Percentiles rank a stretch among this genome's conserved stretches.
Evolutionary conservation across 768 basidiomycete genomes (phyloP).

Genomic region (Pleurotus sapidus): DNA sequence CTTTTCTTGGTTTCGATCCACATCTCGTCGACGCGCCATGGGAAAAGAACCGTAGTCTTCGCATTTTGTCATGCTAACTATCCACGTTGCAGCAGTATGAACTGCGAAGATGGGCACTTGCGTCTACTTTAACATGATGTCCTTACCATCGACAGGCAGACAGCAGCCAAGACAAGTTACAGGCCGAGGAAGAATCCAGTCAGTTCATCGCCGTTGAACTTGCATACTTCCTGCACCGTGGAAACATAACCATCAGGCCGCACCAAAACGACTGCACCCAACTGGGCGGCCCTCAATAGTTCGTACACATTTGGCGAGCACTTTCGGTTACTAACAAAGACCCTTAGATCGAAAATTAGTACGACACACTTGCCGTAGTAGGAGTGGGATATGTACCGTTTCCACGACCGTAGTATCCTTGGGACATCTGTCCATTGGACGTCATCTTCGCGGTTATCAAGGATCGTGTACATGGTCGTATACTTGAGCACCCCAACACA

Average conservation of each 20-base stretch:
- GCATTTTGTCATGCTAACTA: too few relatives aligned
- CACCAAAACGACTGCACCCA: background rate
- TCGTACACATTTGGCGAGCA: background rate
- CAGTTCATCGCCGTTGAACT: background rate
- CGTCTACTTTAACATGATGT: too few relatives aligned
- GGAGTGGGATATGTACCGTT: background rate
- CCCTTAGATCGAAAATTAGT: background rate
- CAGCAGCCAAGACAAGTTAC: too few relatives aligned
- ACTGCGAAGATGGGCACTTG: too few relatives aligned
- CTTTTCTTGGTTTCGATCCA: too few relatives aligned
- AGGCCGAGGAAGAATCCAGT: too few relatives aligned
- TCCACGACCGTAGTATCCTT: background rate
- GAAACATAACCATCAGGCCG: background rate
- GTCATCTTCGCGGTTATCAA: background rate
- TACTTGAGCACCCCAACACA: background rate
- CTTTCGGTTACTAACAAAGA: background rate
- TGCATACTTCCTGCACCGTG: background rate
- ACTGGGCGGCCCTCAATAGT: background rate
- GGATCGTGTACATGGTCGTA: background rate
- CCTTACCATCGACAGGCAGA: too few relatives aligned
- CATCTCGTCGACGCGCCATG: too few relatives aligned
- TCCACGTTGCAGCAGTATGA: too few relatives aligned
- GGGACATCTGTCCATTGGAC: background rate
- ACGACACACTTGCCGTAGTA: too few relatives aligned
- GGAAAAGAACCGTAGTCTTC: too few relatives aligned